phyloP scores from a whole-genome alignment of 78 protist species.

The Trichosphaerium sp. region DNA sequence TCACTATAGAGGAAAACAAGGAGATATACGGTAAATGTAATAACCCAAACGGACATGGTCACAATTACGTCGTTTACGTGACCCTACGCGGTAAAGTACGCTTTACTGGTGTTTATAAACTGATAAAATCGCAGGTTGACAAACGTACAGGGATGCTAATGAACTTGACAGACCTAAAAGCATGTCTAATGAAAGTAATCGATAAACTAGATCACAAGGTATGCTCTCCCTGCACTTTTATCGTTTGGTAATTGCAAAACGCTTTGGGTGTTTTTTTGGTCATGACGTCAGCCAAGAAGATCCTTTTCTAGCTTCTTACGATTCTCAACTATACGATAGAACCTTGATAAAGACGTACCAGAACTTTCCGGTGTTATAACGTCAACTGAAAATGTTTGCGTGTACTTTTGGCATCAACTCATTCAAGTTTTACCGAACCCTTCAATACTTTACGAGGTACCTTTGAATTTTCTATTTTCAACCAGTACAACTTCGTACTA shows the following conservation, averaged over 20 bases:
- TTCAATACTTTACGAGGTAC: too few species aligned
- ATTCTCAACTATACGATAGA: too few species aligned
- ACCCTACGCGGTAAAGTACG: constrained; percentile 34
- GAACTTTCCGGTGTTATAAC: constrained; percentile 28
- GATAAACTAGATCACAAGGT: constrained; percentile 48
- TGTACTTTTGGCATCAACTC: constrained; percentile 26
- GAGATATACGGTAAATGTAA: constrained; percentile 52
- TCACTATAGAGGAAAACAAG: constrained; percentile 31
- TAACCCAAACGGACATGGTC: constrained; percentile 37
- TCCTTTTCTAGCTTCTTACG: too few species aligned
- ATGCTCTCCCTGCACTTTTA: too few species aligned
- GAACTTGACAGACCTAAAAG: constrained; percentile 39
- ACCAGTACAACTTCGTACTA: too few species aligned
- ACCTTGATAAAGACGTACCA: constrained; percentile 40
- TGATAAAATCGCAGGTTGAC: neutral
- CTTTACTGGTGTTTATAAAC: neutral
- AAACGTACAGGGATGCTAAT: constrained; percentile 44
- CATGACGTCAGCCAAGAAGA: too few species aligned
- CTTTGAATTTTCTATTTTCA: too few species aligned
- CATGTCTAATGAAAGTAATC: constrained; percentile 13
- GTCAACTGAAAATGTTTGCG: constrained; percentile 45
- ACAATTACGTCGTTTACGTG: constrained; percentile 49
- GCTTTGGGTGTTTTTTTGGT: too few species aligned
- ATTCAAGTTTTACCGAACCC: neutral
- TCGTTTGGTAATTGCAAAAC: too few species aligned